Conservation (phyloP, 257 asterid genomes). For the Marsdenia floribunda region DNA sequence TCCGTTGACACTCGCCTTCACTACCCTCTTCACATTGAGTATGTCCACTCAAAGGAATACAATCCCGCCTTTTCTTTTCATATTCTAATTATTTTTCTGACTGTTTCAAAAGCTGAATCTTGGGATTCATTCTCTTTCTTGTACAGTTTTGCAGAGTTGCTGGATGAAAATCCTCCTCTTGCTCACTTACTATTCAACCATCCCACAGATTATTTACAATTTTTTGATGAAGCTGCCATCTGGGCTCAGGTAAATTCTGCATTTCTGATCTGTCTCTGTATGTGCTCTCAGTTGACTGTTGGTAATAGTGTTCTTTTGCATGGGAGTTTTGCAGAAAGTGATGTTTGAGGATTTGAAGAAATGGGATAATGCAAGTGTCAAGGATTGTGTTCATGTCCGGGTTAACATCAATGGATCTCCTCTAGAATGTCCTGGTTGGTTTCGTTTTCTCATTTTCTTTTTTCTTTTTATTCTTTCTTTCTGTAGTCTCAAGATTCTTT, state of each 20-base stretch:
- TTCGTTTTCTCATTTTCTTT: constrained; percentile 4
- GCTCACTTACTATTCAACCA: constrained; percentile 70
- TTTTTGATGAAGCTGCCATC: constrained; percentile 70
- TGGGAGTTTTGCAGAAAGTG: constrained; percentile 46
- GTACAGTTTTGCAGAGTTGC: constrained; percentile 71
- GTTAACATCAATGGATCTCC: constrained; percentile 84
- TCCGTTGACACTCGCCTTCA: constrained; percentile 81
- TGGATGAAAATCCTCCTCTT: constrained; percentile 69
- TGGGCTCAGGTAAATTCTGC: constrained; percentile 71
- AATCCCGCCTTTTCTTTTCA: background rate
- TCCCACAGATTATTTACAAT: constrained; percentile 56
- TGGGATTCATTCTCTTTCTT: background rate
- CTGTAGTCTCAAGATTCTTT: background rate
- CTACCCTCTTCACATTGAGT: constrained; percentile 76
- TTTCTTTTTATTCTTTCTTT: background rate
- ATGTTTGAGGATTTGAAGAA: constrained; percentile 53
- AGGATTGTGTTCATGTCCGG: constrained; percentile 69
- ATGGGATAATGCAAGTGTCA: constrained; percentile 59
- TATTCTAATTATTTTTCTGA: background rate
- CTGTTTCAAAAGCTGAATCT: background rate
- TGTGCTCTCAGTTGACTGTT: background rate
- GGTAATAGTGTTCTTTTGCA: constrained; percentile 14
- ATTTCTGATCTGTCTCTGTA: background rate
- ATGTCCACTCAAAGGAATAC: constrained; percentile 14
- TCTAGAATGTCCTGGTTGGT: constrained; percentile 87